A percentile compares a stretch with the other conserved stretches of the same genome.
Evolutionary conservation across 2,329 filamentous ascomycete species (phyloP).

Genomic region (Colletotrichum salicis): DNA sequence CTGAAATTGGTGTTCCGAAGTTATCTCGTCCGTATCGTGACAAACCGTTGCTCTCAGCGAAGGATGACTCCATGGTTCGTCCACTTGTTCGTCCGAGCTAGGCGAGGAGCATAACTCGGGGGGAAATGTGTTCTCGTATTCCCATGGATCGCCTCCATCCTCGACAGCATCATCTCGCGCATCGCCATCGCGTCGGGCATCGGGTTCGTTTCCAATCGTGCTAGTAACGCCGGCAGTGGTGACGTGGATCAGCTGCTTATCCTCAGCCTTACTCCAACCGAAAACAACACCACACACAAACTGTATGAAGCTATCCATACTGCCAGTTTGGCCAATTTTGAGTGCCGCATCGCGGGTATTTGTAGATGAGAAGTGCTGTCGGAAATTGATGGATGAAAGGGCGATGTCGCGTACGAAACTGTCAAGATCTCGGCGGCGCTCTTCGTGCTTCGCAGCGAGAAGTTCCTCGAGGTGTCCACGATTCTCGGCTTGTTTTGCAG

Average conservation of each 20-base stretch:
- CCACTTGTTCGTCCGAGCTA: neutral
- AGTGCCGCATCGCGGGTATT: constrained; percentile 5
- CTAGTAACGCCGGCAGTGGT: neutral
- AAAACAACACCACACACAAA: constrained; percentile 9
- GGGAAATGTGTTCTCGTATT: constrained; percentile 1
- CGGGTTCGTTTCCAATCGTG: neutral
- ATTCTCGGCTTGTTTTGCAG: constrained; percentile 11
- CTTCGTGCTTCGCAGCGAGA: constrained; percentile 12
- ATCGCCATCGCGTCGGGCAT: neutral
- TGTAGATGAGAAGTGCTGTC: neutral
- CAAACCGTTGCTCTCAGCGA: neutral
- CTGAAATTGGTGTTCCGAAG: neutral
- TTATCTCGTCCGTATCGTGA: constrained; percentile 1
- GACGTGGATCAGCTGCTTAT: neutral
- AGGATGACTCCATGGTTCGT: neutral
- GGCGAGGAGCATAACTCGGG: neutral
- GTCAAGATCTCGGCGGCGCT: constrained; percentile 12
- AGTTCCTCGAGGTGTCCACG: constrained; percentile 22
- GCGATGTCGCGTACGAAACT: constrained; percentile 2
- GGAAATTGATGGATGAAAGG: neutral
- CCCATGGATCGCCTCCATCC: constrained; percentile 1
- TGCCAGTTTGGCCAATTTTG: constrained; percentile 23
- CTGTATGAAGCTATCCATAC: constrained; percentile 26
- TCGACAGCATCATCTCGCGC: neutral
- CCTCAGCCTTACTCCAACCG: constrained; percentile 3